Conservation (phyloP, 1,284 basidiomycete genomes). For the Ustilago sp. region DNA sequence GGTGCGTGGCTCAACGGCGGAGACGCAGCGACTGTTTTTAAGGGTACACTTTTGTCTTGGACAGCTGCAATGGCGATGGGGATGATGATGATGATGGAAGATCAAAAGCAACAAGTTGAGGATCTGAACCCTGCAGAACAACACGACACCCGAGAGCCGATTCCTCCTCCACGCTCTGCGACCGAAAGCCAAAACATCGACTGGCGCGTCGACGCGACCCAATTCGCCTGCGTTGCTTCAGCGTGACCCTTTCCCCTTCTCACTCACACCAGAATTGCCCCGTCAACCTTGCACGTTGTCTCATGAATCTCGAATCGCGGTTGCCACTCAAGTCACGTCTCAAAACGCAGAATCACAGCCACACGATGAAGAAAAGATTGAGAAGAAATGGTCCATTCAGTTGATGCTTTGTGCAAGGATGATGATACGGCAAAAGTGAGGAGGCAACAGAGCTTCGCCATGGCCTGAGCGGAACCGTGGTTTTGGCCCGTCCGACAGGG, state of each 20-base stretch:
- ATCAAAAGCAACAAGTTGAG: not conserved
- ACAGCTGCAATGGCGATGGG: not conserved
- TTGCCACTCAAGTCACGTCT: not conserved
- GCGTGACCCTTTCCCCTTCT: conserved; percentile 12
- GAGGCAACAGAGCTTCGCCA: not conserved
- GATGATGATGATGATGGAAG: not conserved
- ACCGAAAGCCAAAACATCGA: conserved; percentile 10
- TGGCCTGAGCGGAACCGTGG: conserved; percentile 2
- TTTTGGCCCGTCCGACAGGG: not conserved
- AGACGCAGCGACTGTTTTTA: too few species aligned
- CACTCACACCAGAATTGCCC: not conserved
- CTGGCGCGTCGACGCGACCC: conserved; percentile 44
- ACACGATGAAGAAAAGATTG: not conserved
- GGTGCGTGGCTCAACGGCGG: too few species aligned
- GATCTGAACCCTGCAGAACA: conserved; percentile 2
- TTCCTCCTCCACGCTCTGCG: conserved; percentile 5
- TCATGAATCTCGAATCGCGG: not conserved
- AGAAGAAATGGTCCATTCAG: conserved; percentile 44
- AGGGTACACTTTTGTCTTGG: not conserved
- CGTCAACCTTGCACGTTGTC: not conserved
- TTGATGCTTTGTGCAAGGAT: conserved; percentile 49
- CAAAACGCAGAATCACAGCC: not conserved
- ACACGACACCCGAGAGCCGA: conserved; percentile 4
- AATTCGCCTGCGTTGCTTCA: not conserved
- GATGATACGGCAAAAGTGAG: conserved; percentile 36